Evolutionary conservation across 768 basidiomycete species (phyloP).

Genomic region (Amanita muscaria): DNA sequence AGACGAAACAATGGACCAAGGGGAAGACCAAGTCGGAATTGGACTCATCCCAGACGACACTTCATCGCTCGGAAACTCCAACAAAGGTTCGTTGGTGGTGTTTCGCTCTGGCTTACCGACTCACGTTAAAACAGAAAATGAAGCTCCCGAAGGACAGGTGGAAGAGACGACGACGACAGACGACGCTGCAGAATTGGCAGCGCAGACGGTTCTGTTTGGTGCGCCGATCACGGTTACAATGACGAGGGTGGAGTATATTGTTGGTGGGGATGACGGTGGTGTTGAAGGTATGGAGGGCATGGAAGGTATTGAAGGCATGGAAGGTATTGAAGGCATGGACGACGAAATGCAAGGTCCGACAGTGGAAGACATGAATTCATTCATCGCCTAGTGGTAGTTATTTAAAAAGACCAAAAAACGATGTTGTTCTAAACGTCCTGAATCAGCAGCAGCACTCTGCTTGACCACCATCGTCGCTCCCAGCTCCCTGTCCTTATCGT

Average conservation of each 20-base stretch:
- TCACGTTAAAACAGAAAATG: not conserved
- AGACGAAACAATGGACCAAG: conserved; percentile 7
- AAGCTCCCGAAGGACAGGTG: conserved; percentile 3
- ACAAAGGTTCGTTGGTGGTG: conserved; percentile 2
- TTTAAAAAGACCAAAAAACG: too few relatives aligned
- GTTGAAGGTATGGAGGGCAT: not conserved
- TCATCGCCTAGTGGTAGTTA: too few relatives aligned
- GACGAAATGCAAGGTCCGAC: too few relatives aligned
- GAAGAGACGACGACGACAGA: not conserved
- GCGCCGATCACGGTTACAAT: too few relatives aligned
- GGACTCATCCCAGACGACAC: conserved; percentile 6
- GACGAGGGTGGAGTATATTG: not conserved
- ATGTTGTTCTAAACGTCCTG: too few relatives aligned
- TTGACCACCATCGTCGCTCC: not conserved
- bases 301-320: too few relatives aligned
- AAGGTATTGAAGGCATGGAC: too few relatives aligned
- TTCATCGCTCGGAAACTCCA: conserved; percentile 5
- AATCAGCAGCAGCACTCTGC: too few relatives aligned
- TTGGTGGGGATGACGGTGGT: not conserved
- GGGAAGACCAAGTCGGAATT: conserved; percentile 12
- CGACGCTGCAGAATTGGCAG: not conserved
- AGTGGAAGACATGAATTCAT: too few relatives aligned
- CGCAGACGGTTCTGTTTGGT: conserved; percentile 1
- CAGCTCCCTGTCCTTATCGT: not conserved
- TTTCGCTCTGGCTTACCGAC: not conserved